These are phyloP conservation scores for Hypericum perforatum DNA, from an alignment of 345 rosid species.

Conservation along the genomic window DNA sequence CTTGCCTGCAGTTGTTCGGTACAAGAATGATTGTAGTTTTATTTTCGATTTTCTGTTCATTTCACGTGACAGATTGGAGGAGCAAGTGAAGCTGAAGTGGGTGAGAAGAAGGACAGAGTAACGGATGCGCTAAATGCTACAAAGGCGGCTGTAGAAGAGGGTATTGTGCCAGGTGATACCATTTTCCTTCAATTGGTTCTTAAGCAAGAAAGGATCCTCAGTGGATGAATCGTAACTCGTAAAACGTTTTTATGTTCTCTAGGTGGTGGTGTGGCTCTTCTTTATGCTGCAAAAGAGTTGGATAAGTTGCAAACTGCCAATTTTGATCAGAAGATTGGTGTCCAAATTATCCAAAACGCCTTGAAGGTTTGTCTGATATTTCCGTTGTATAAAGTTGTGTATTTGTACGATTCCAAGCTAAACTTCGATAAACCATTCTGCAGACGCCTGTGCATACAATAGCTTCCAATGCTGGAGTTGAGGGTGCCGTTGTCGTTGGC, in stretches of 20 bases:
- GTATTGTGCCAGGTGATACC: slow-evolving; percentile 75
- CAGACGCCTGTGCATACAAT: slow-evolving; percentile 83
- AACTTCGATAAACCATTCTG: slow-evolving; percentile 7
- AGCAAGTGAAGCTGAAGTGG: slow-evolving; percentile 90
- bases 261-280: slow-evolving; percentile 98
- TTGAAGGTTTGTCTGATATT: slow-evolving; percentile 45
- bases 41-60: not conserved
- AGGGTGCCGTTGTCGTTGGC: slow-evolving; percentile 92
- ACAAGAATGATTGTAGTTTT: slow-evolving; percentile 1
- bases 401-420: not conserved
- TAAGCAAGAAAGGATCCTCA: not conserved
- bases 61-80: slow-evolving; percentile 72
- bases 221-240: too few species aligned
- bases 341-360: slow-evolving; percentile 92
- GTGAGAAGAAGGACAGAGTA: slow-evolving; percentile 92
- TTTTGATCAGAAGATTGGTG: slow-evolving; percentile 91
- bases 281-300: slow-evolving; percentile 79
- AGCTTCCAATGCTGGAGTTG: slow-evolving; percentile 86
- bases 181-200: not conserved
- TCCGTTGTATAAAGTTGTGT: not conserved
- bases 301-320: slow-evolving; percentile 79
- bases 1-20: not conserved
- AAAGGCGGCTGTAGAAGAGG: slow-evolving; percentile 99
- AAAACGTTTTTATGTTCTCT: not conserved
- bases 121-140: slow-evolving; percentile 96